Evolutionary conservation across 768 basidiomycete species (phyloP), one percentile per base, ranked within the genome.

Genomic region (Boletus coccyginus): DNA sequence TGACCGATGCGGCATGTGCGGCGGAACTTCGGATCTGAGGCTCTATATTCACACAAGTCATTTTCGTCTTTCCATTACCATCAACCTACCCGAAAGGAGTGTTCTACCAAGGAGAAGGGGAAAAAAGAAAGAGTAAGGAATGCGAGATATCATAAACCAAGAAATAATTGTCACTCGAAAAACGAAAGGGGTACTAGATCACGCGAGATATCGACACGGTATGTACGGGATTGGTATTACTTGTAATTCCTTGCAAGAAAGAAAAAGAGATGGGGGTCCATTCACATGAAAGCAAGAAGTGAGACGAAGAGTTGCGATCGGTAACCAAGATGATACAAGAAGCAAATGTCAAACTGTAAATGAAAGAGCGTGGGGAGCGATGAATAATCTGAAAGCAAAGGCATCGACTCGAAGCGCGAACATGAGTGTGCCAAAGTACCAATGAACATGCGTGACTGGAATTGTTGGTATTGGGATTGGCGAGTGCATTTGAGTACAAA

Each of bases 401-500:
- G 29, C 31, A 57, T 62, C 39, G 24, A 48, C 53, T 51, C n/a
- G 50, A 50, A 53, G 42, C 16, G 43, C 49, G 29, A 61, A 56
- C 32, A 12, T 38, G 50, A 40, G 58, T 35, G 54, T 32, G 45
- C 52, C 65, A 61, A 61, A 50, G 54, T 56, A 60, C 56, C n/a
- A 32, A 47, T 56, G 40, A 29, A 52, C 49, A 41, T 61, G 50
- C 27, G 31, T 46, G 43, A 10, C 38, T 44, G 9, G 41, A 19
- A 16, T 2, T 54, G 40, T 52, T 49, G 51, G 45, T 48, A 31
- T 43, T 46, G 49, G 49, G 53, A 47, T 50, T 45, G 52, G 40
- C 43, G 41, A 47, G 58, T 68, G 56, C 45, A 31, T 39, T 54
- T 17, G 56, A 56, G 54, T 66, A 68, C 65, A 66, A 31, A 40